Evolutionary conservation across 805 yeast genomes (phyloP), one percentile per base, ranked within the genome.

Genomic region (Yarrowia sp.): DNA sequence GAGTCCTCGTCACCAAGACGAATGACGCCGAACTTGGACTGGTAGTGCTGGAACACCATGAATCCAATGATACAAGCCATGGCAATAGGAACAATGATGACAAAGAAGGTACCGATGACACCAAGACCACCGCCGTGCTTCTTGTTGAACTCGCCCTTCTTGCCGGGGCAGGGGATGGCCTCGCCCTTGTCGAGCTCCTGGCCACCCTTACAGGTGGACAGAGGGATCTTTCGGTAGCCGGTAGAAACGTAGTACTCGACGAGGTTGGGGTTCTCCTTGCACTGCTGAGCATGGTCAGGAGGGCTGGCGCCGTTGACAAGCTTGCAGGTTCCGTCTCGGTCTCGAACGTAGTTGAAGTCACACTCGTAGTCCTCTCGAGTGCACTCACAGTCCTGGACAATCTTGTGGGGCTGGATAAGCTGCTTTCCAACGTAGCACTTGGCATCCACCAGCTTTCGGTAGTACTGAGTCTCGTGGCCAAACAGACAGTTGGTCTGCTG

Each of bases 361-460:
- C 99, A 94, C 73, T 94, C 99, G 70, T 77, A 94, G 70, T 93
- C 99, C 59, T 81, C 81, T 73, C 97, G 81, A 0, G 94, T 80
- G 76, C 99, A 94, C 1, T 86, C 71, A 76, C 99, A 94, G 71
- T 88, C 85, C 64, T 83, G 77, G 10, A 81, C 71, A 12, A 81
- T 77, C 66, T 79, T 80, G 69, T 78, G 81, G 1, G 88, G 91
- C 61, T 82, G 82, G 12, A 39, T 42, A 27, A 61, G 63, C 18
- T 46, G 42, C 58, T 68, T 66, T 35, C 75, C 75, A 38, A 77
- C 69, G 69, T 84, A 88, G 74, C 96, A 93, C 65, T 85, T 82
- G 49, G 78, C 80, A 22, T 83, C 83, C 0, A 84, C 75, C 18
- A 77, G 76, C 69, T 87, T 83, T 63, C 87, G 81, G 64, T 82